Evolutionary conservation across 108 stramenopile species (phyloP), one percentile per base, ranked within the genome.

Genomic region (Nitzschia inconspicua): DNA sequence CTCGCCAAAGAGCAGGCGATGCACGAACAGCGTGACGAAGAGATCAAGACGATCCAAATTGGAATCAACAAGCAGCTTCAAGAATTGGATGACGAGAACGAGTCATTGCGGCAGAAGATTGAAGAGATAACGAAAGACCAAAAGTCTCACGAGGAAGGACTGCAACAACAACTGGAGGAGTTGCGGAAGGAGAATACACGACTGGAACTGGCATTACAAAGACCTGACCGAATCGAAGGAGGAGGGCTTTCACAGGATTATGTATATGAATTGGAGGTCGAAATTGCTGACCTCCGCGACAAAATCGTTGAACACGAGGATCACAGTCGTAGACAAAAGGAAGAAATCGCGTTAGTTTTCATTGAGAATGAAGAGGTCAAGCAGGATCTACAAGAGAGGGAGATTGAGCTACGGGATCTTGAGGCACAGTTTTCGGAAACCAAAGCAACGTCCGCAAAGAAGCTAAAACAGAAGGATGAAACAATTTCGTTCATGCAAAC

Each of bases 401-500:
- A 72, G 27, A 19, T 20, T 0, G 71, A 75, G 44, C 3, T 66
- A 22, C 20, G 30, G 11, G 37, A 31, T 2, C 43, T 66, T 13
- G 66, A 55, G 35, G 31, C 34, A 16, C 66, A 72, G 22, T 39
- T 70, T 14, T 41, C 35, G 13, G 44, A 42, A 29, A 36, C 48
- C 20, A 59, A 63, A 34, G 63, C 28, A 5, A 25, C 60, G 7
- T 50, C 56, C 6, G 14, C 26, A 5, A 64, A 64, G 34, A 72
- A 64, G 47, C 57, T 60, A 32, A 32, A 71, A 28, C 40, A 49
- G 23, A 69, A 73, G 34, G 60, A 69, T 32, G 65, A 70, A 48
- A 60, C 73, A 0, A 77, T 62, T 16, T n/a, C 59, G 2, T 62
- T 65, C 18, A 71, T 81, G 73, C 63, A 77, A 28, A 49, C 30